phyloP scores from a whole-genome alignment of 345 rosid species.

The Salix purpurea region DNA sequence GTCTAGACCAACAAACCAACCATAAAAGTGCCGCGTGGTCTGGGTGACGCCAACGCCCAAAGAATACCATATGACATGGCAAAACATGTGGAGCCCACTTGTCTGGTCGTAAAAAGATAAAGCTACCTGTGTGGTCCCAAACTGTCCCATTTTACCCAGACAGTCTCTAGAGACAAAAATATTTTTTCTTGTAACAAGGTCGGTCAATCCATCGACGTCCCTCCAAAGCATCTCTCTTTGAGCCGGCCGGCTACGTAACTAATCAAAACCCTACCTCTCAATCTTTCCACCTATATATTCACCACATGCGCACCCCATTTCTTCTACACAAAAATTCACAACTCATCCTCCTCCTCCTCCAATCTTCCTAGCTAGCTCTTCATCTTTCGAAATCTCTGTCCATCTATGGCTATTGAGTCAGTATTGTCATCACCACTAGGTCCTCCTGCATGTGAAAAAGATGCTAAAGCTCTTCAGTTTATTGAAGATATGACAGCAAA shows the following conservation, averaged over 20 bases:
- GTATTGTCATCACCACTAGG: constrained; percentile 54
- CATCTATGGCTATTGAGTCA: constrained; percentile 68
- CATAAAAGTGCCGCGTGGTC: constrained; percentile 42
- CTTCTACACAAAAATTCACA: too few relatives aligned
- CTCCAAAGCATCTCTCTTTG: constrained; percentile 1
- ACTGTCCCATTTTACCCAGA: constrained; percentile 25
- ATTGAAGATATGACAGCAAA: constrained; percentile 75
- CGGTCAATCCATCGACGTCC: constrained; percentile 11
- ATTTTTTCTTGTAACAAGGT: background rate
- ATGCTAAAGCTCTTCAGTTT: constrained; percentile 67
- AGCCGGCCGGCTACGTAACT: background rate
- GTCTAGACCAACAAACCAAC: constrained; percentile 27
- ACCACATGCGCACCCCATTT: background rate
- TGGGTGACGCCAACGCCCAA: constrained; percentile 21
- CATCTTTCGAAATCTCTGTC: background rate
- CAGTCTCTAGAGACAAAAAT: constrained; percentile 22
- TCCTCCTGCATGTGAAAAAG: constrained; percentile 74
- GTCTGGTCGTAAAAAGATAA: constrained; percentile 21
- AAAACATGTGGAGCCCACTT: constrained; percentile 42
- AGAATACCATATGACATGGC: constrained; percentile 43
- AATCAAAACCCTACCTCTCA: background rate
- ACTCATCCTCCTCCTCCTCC: too few relatives aligned
- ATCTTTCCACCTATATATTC: background rate
- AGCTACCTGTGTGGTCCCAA: constrained; percentile 36
- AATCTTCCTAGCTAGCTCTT: too few relatives aligned